Base-by-base conservation (phyloP, 2,329 filamentous ascomycete genomes). In the Ustilaginoidea virens region DNA sequence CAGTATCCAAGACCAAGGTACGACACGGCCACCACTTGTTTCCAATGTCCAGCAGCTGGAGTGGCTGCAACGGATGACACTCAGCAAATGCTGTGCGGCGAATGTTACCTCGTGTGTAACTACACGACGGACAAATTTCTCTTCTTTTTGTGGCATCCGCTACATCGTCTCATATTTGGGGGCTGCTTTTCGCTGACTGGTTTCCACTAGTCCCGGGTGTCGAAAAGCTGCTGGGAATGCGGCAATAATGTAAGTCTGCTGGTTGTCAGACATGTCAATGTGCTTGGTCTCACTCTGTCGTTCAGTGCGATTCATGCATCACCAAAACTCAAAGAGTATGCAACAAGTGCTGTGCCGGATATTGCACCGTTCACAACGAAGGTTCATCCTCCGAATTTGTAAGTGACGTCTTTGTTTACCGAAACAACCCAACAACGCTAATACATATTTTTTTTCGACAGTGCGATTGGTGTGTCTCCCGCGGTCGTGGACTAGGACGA, bases 351-450 rank as follows among this genome's bases (percentile, higher is more conserved):
- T 66, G 66, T 23, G 78, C 79, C 31, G 80, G 80, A 29, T 93
- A 92, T 49, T 94, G 86, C 50, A 66, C 78, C 35, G 65, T 77
- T 32, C 82, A 92, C 47, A 85, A 92, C 40, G 80, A 85, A 39
- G 80, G 81, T 11, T 87, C 79, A 23, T 80, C 76, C 9, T 54
- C 63, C n/a, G 74, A 63, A 20, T 51, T 60, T 40, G 65, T 69
- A 45, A 58, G 62, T 55, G n/a, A n/a, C n/a, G n/a, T n/a, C n/a
- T n/a, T n/a, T n/a, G n/a, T n/a, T n/a, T n/a, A n/a, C n/a, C n/a
- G n/a, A n/a, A n/a, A n/a, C n/a, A n/a, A n/a, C n/a, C n/a, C n/a
- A n/a, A n/a, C n/a, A n/a, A n/a, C n/a, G n/a, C n/a, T n/a, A n/a
- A n/a, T n/a, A n/a, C n/a, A n/a, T n/a, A n/a, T n/a, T n/a, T n/a